Evolutionary conservation across 2,329 filamentous ascomycete species (phyloP), one percentile per base, ranked within the genome.

Genomic region (Davidsoniella eucalypti): DNA sequence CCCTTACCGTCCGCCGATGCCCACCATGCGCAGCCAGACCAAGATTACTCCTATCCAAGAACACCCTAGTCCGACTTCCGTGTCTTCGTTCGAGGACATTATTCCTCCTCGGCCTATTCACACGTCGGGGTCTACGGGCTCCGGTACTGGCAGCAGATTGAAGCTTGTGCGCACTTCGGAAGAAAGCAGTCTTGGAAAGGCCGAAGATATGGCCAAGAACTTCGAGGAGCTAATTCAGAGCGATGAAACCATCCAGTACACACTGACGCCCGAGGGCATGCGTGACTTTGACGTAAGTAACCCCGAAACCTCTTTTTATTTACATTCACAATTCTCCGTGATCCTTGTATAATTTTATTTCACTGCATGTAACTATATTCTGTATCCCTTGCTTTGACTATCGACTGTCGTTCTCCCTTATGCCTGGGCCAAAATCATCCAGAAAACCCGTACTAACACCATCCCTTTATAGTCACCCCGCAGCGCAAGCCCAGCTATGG

Each of bases 181-280:
- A 55, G 78, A 81, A 14, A 73, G 69, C 56, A 61, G 59, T 33
- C 63, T 63, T 21, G 60, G 61, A 16, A 68, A 66, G 5, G 65
- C 68, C 5, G 75, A 76, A 43, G 75, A 80, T 52, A 75, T 81
- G 45, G 74, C 76, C 8, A 76, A 74, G 44, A 78, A 83, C 57
- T 82, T 92, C 58, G 85, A 92, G 59, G 75, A 87, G 57, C 69
- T 90, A 47, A 88, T 92, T 55, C 78, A 84, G 51, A 87, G 84
- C 61, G 82, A 87, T 57, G 78, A 87, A 60, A 90, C 85, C 1
- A 80, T 90, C 41, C 84, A 85, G 57, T 90, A 83, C 61, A 90
- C 85, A 1, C 69, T 90, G 25, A 92, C 85, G 0, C 84, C 85
- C 0, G 79, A 84, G 59, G 84, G 73, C 57, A 85, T 90, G 75